These are phyloP conservation scores for Penicillium thymicola DNA, from an alignment of 2,329 filamentous ascomycete genomes.

Conservation along the genomic window DNA sequence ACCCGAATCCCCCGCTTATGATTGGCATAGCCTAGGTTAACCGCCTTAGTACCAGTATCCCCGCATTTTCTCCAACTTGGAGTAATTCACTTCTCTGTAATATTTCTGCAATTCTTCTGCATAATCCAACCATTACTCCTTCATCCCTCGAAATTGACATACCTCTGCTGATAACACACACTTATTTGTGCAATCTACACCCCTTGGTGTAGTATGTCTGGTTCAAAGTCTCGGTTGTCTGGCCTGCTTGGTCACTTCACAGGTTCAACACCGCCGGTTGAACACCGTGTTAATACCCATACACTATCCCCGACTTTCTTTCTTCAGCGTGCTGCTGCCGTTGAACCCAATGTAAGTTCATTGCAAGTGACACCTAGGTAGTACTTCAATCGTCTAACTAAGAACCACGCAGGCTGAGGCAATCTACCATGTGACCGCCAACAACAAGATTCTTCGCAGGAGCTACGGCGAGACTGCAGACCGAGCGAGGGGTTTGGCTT, in stretches of 20 bases:
- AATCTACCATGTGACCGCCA: constrained; percentile 79
- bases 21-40: constrained; percentile 22
- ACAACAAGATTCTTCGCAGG: constrained; percentile 68
- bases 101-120: not conserved
- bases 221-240: constrained; percentile 27
- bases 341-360: constrained; percentile 70
- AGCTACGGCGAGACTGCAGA: constrained; percentile 81
- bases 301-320: constrained; percentile 85
- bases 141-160: not conserved
- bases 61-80: constrained; percentile 21
- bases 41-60: constrained; percentile 6
- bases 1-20: constrained; percentile 12
- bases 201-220: constrained; percentile 19
- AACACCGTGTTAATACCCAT: constrained; percentile 43
- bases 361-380: not conserved
- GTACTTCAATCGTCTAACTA: not conserved
- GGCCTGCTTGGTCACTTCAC: constrained; percentile 31
- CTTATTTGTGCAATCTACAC: not conserved
- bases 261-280: constrained; percentile 17
- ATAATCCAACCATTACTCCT: not conserved
- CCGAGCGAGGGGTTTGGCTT: constrained; percentile 81
- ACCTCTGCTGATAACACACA: not conserved
- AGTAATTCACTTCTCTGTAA: not conserved
- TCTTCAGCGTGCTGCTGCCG: constrained; percentile 76
- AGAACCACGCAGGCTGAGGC: constrained; percentile 59